phyloP scores from a whole-genome alignment of 1,284 basidiomycete genomes.

The Takashimella koratensis region DNA sequence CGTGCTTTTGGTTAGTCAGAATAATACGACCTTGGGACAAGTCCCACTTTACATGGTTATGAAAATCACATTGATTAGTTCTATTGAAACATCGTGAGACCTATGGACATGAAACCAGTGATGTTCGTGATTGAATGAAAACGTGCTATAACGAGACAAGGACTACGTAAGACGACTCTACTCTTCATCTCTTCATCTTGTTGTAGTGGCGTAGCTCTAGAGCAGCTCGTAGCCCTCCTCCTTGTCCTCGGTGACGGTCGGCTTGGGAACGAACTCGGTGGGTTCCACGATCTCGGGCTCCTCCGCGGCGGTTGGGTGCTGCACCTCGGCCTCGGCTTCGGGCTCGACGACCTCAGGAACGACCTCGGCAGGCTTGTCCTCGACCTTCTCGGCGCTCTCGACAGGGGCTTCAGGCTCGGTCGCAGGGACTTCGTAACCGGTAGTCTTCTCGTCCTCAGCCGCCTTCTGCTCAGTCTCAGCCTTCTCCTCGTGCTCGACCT shows the following conservation, averaged over 20 bases:
- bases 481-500: constrained; percentile 14
- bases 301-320: constrained; percentile 5
- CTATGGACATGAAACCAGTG: too few relatives aligned
- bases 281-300: constrained; percentile 8
- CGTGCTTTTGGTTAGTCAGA: too few relatives aligned
- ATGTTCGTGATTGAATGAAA: too few relatives aligned
- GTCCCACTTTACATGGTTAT: too few relatives aligned
- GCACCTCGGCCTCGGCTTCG: constrained; percentile 4
- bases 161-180: background rate
- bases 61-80: too few relatives aligned
- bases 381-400: background rate
- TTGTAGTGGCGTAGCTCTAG: too few relatives aligned
- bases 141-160: background rate
- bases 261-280: background rate
- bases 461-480: constrained; percentile 1
- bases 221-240: constrained; percentile 27
- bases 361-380: background rate
- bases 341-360: constrained; percentile 2
- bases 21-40: too few relatives aligned
- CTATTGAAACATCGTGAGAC: too few relatives aligned
- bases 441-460: constrained; percentile 1
- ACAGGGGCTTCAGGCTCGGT: background rate
- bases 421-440: constrained; percentile 5
- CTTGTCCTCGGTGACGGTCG: constrained; percentile 5
- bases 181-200: background rate